These are phyloP conservation scores for Salicornia ramosissima DNA, from an alignment of 148 eudicot genomes.

Conservation along the genomic window DNA sequence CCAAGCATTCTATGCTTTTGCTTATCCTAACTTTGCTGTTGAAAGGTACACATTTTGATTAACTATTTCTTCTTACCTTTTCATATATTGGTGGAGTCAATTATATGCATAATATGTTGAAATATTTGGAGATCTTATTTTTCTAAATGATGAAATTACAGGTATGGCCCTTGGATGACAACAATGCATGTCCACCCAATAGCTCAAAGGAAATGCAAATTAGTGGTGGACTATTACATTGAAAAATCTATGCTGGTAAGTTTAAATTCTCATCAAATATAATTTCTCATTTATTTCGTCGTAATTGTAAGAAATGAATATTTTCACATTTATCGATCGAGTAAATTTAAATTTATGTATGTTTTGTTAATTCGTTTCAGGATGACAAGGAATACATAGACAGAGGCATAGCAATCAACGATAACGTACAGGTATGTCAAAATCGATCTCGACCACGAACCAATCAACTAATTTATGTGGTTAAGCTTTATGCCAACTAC, in stretches of 20 bases:
- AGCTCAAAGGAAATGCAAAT: conserved; percentile 6
- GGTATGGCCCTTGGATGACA: conserved; percentile 19
- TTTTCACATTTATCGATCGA: background rate
- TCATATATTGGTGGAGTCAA: conserved; percentile 2
- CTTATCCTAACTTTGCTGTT: conserved; percentile 13
- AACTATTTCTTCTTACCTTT: background rate
- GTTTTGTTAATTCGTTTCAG: background rate
- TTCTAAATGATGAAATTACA: background rate
- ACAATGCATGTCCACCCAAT: conserved; percentile 11
- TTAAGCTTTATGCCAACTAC: too few relatives aligned
- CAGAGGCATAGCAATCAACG: conserved; percentile 11
- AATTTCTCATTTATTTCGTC: too few relatives aligned
- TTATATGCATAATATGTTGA: background rate
- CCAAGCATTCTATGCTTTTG: conserved; percentile 12
- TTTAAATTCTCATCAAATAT: background rate
- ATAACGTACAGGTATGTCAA: conserved; percentile 13
- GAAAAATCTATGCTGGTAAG: conserved; percentile 6
- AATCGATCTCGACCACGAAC: background rate
- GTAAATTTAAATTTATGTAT: background rate
- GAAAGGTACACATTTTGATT: conserved; percentile 4
- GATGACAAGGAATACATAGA: conserved; percentile 13
- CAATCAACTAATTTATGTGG: background rate
- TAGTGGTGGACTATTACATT: conserved; percentile 13
- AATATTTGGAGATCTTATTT: background rate
- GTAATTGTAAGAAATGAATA: too few relatives aligned